Conservation (phyloP, 768 basidiomycete species). For the Mycena kentingensis region DNA sequence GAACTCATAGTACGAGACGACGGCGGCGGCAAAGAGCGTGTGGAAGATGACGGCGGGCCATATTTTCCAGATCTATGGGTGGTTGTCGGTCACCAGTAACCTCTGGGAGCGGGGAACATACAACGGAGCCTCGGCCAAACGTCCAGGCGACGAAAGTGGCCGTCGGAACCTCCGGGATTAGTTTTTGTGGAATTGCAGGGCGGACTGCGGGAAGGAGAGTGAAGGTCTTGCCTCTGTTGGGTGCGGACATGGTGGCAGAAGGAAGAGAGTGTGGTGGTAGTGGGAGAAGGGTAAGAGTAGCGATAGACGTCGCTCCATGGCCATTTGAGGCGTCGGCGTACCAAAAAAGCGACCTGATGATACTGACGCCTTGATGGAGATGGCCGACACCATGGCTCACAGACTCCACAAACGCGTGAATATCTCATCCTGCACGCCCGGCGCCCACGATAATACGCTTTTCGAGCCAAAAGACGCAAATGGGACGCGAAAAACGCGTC, state of each 20-base stretch:
- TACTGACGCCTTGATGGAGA: too few species aligned
- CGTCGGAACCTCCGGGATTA: conserved; percentile 21
- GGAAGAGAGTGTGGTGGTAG: conserved; percentile 12
- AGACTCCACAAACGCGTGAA: too few species aligned
- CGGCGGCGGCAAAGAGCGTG: conserved; percentile 54
- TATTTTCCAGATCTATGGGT: conserved; percentile 54
- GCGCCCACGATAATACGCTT: too few species aligned
- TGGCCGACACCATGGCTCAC: too few species aligned
- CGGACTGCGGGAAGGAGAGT: conserved; percentile 18
- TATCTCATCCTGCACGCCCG: too few species aligned
- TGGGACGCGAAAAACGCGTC: too few species aligned
- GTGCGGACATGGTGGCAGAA: conserved; percentile 8
- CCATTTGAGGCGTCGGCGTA: too few species aligned
- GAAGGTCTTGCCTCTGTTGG: not conserved
- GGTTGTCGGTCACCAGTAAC: not conserved
- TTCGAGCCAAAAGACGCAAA: too few species aligned
- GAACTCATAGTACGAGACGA: not conserved
- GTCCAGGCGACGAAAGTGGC: conserved; percentile 37
- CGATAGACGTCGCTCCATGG: too few species aligned
- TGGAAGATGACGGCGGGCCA: conserved; percentile 70
- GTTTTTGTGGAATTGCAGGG: conserved; percentile 12
- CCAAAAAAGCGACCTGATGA: too few species aligned
- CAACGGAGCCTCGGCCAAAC: conserved; percentile 47
- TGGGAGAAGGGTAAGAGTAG: not conserved
- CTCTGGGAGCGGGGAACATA: conserved; percentile 23